Base-by-base conservation (phyloP, 768 basidiomycete species). In the Paxillus rubicundulus region DNA sequence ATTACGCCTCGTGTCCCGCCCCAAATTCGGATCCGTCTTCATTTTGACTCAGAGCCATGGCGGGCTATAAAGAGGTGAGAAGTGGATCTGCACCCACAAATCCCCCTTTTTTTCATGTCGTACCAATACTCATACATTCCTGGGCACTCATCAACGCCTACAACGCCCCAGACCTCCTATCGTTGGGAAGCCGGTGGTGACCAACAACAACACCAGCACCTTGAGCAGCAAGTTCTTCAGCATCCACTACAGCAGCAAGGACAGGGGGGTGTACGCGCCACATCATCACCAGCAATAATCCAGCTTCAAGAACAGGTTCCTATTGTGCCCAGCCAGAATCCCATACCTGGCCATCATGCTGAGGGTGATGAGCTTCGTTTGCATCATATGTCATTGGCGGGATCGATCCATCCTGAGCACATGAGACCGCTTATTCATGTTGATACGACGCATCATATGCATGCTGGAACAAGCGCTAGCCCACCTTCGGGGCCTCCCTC, bases 101-200 rank as follows among this genome's bases (percentile, higher is more conserved):
- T 53, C 61, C 58, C 62, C 64, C 70, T 61, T 62, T 64, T 63
- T 57, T 58, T 64, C 68, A 80, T 80, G 79, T 79, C 80, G 64
- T 79, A 75, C 69, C 73, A 74, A 56, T 75, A 65, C 58, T 74
- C 76, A 58, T 76, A 73, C 69, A 64, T 71, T 58, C 70, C 68
- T 62, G 78, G 78, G 65, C 70, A 74, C 63, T 73, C 73, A 65
- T 77, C 79, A 27, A 72, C 71, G 59, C 75, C 81, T 42, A 64
- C 78, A 24, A 79, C 79, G 12, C 79, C 81, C 10, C 72, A 71
- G 61, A 70, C 65, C 42, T 58, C 57, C 50, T 75, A 64, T 67
- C 73, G 73, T 51, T 73, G 73, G 72, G 70, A 73, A 73, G 75
- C 74, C 69, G 72, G 61, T 72, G 27, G 68, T 72, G 56, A 61